phyloP scores from a whole-genome alignment of 768 basidiomycete genomes.

The Suillus placidus region DNA sequence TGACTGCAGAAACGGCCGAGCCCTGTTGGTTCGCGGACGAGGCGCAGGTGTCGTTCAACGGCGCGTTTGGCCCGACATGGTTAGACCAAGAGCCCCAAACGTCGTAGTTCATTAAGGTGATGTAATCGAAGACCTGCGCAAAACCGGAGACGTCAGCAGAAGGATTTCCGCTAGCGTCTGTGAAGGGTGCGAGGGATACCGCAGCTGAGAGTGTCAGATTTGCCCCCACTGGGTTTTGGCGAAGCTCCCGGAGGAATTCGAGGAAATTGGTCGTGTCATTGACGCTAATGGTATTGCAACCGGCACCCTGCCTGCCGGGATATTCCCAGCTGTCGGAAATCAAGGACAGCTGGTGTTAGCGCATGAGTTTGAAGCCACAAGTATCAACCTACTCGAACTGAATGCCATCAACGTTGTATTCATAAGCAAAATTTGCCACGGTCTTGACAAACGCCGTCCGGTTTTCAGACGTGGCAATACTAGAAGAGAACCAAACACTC shows the following conservation, averaged over 20 bases:
- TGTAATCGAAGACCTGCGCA: constrained; percentile 67
- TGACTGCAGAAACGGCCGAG: constrained; percentile 74
- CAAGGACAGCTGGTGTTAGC: constrained; percentile 10
- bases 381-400: constrained; percentile 54
- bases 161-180: constrained; percentile 59
- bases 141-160: constrained; percentile 72
- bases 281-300: constrained; percentile 62
- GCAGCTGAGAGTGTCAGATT: constrained; percentile 74
- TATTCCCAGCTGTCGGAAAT: constrained; percentile 79
- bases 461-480: constrained; percentile 50
- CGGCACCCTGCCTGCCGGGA: constrained; percentile 64
- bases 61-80: constrained; percentile 77
- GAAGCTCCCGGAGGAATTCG: constrained; percentile 69
- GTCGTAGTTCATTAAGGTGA: constrained; percentile 70
- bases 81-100: constrained; percentile 54
- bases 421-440: constrained; percentile 44
- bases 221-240: constrained; percentile 49
- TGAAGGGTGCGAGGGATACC: constrained; percentile 65
- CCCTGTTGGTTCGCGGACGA: constrained; percentile 59
- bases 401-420: constrained; percentile 57
- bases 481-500: constrained; percentile 54
- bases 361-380: constrained; percentile 16
- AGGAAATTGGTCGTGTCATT: constrained; percentile 80
- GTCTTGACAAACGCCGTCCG: constrained; percentile 58
- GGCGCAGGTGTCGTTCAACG: constrained; percentile 77